Evolutionary conservation across 1,139 yeast genomes (phyloP), one percentile per base, ranked within the genome.

Genomic region (Suzukiozyma palmioleophila): DNA sequence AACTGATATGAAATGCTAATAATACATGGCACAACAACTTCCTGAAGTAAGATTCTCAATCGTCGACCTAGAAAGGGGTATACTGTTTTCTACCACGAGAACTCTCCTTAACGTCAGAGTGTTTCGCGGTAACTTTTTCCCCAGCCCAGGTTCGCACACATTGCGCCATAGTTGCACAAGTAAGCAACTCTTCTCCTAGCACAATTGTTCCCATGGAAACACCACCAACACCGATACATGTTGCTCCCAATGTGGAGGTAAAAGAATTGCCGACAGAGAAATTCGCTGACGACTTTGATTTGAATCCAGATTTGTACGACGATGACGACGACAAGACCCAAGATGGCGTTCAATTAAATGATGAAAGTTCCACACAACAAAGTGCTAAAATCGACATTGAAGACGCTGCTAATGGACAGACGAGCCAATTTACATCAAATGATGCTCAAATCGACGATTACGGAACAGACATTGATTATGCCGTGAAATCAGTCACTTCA

Each of bases 211-310:
- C 30, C 25, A 50, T 49, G 52, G 39, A 39, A 26, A 38, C 53
- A 16, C 79, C 81, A 4, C 59, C 59, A 2, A 74, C 80, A 2
- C 81, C 81, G 5, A 44, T 53, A 27, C 79, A 72, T 45, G 75
- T 76, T 3, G 64, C 54, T n/a, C 65, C 79, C 3, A 61, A 73
- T 47, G 72, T 68, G 45, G 75, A 70, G 44, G 54, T 70, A 2
- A 33, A 52, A 42, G 54, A 54, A 36, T 40, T 72, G 48, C 64
- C 66, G 38, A 51, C 60, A 49, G 55, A 73, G 1, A 42, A 44
- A 25, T 46, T 62, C 35, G 56, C 57, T 9, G 43, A 44, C 21
- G 61, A 62, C 40, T 51, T 71, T 33, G 73, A 67, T 40, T 53
- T 71, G 43, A 67, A 70, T 47, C 75, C 75, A 0, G 75, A 64